Evolutionary conservation across 441 rosid species (phyloP).

Genomic region (Adansonia madagascariensis): DNA sequence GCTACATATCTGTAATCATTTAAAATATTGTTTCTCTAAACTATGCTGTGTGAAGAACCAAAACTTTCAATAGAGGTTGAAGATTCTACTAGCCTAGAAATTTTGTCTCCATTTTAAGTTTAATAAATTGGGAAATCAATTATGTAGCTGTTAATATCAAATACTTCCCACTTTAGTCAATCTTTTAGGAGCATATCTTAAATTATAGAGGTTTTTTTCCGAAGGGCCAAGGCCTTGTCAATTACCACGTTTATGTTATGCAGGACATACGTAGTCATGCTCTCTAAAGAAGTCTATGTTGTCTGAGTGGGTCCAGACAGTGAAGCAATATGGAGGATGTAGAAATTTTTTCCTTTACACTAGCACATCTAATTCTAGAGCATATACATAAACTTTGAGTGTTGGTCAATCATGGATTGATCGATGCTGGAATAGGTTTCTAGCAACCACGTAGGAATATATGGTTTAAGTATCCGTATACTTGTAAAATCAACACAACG

Average conservation of each 20-base stretch:
- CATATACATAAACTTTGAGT: slow-evolving; percentile 45
- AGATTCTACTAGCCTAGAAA: neutral
- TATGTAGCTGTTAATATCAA: neutral
- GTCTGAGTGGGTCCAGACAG: slow-evolving; percentile 54
- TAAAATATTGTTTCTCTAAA: too few relatives aligned
- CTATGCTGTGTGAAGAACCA: too few relatives aligned
- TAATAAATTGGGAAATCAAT: neutral
- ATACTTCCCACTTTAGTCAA: neutral
- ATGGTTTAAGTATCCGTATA: slow-evolving; percentile 31
- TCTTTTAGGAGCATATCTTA: neutral
- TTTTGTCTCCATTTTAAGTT: neutral
- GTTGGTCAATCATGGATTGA: slow-evolving; percentile 43
- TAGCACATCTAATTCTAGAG: slow-evolving; percentile 38
- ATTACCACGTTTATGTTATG: slow-evolving; percentile 3
- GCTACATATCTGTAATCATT: too few relatives aligned
- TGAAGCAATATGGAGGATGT: slow-evolving; percentile 49
- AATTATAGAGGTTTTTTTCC: neutral
- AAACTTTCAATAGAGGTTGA: neutral
- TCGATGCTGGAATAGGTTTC: slow-evolving; percentile 54
- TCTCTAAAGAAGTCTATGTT: slow-evolving; percentile 62
- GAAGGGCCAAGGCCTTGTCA: neutral
- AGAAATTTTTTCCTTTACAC: slow-evolving; percentile 44
- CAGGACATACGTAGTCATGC: slow-evolving; percentile 71
- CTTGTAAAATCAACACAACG: slow-evolving; percentile 56
- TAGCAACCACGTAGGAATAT: slow-evolving; percentile 46